phyloP scores from a whole-genome alignment of 2,329 filamentous ascomycete genomes.

The Tolypocladium tropicale region DNA sequence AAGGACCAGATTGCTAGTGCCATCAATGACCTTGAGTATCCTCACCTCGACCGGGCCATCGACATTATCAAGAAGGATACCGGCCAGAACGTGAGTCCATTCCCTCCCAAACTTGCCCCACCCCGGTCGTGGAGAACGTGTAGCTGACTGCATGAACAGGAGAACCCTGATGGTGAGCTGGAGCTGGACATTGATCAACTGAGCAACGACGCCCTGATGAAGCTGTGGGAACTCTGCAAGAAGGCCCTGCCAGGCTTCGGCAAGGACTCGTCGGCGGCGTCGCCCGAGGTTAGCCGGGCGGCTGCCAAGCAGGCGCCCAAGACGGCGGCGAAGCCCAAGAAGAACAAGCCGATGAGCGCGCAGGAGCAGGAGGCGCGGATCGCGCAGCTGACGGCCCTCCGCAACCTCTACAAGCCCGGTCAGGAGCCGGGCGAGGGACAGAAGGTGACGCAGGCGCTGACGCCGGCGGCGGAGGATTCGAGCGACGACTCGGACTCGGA shows the following conservation, averaged over 20 bases:
- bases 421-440: slow-evolving; percentile 19
- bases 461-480: slow-evolving; percentile 22
- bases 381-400: slow-evolving; percentile 44
- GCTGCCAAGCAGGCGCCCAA: slow-evolving; percentile 20
- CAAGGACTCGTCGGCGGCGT: slow-evolving; percentile 19
- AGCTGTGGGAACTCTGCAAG: slow-evolving; percentile 37
- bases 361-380: slow-evolving; percentile 58
- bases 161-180: slow-evolving; percentile 49
- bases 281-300: slow-evolving; percentile 19
- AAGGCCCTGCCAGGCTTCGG: slow-evolving; percentile 31
- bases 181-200: slow-evolving; percentile 51
- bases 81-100: slow-evolving; percentile 56
- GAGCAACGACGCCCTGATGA: slow-evolving; percentile 42
- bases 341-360: slow-evolving; percentile 69
- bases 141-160: slow-evolving; percentile 23
- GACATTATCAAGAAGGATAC: slow-evolving; percentile 84
- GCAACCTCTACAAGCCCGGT: slow-evolving; percentile 29
- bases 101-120: not conserved
- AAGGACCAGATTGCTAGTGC: slow-evolving; percentile 86
- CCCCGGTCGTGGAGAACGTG: not conserved
- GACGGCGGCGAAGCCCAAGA: slow-evolving; percentile 45
- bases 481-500: slow-evolving; percentile 38
- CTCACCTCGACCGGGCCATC: slow-evolving; percentile 71
- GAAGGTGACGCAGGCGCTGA: slow-evolving; percentile 14
- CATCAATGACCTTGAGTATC: slow-evolving; percentile 69